These are phyloP conservation scores for Blastocystis sp. DNA, from an alignment of 352 stramenopile species.

Conservation along the genomic window DNA sequence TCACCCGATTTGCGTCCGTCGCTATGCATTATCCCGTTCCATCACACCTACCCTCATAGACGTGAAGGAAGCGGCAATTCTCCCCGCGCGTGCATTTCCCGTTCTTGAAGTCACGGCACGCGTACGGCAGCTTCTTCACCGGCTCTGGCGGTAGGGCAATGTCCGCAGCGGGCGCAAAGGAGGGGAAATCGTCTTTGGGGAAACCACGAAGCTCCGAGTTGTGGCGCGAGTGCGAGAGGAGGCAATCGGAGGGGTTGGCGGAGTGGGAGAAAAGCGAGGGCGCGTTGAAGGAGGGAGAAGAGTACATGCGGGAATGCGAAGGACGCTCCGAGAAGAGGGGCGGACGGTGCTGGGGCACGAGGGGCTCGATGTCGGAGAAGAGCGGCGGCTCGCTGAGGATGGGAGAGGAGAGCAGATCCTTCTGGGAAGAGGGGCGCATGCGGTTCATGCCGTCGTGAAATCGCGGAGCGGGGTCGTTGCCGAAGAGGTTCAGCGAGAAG, in stretches of 20 bases:
- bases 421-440: background rate
- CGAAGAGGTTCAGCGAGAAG: background rate
- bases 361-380: constrained; percentile 3
- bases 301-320: constrained; percentile 42
- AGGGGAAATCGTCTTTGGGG: background rate
- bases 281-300: constrained; percentile 11
- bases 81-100: constrained; percentile 63
- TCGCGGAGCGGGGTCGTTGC: background rate
- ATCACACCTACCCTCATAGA: background rate
- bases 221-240: constrained; percentile 28
- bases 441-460: background rate
- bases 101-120: constrained; percentile 62
- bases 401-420: background rate
- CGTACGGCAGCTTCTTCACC: constrained; percentile 65
- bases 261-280: constrained; percentile 22
- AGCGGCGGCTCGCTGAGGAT: constrained; percentile 55
- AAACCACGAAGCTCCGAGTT: background rate
- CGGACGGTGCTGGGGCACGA: background rate
- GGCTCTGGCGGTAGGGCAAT: background rate
- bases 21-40: background rate
- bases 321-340: constrained; percentile 21
- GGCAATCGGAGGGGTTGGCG: background rate
- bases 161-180: background rate
- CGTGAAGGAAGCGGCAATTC: constrained; percentile 59
- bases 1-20: background rate